Percentiles rank a stretch among this genome's conserved stretches.
These are phyloP conservation scores for Echinosophora koreensis DNA, from an alignment of 306 rosid species.

Conservation along the genomic window DNA sequence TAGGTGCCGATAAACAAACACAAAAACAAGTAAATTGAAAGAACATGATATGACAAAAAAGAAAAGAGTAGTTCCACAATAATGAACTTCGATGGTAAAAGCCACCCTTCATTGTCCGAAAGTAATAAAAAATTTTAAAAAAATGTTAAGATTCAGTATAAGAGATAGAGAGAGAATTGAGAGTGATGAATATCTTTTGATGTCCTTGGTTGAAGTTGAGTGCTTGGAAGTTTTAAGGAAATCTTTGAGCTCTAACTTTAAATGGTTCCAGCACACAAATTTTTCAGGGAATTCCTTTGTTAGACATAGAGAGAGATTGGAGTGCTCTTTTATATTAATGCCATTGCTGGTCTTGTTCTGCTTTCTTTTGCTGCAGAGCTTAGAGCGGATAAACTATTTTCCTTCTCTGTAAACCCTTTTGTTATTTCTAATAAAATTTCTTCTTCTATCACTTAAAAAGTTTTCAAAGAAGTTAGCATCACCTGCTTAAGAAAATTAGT, in stretches of 20 bases:
- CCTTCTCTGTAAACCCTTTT: slow-evolving; percentile 8
- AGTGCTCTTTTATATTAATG: slow-evolving; percentile 19
- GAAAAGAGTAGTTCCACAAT: neutral
- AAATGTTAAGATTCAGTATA: too few relatives aligned
- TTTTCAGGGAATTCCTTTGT: slow-evolving; percentile 8
- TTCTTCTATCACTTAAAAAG: neutral
- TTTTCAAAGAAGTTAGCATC: slow-evolving; percentile 39
- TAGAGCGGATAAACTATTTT: neutral
- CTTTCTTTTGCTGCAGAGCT: slow-evolving; percentile 5
- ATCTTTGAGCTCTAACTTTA: neutral
- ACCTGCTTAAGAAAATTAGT: slow-evolving; percentile 99
- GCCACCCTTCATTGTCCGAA: neutral
- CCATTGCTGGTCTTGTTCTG: neutral
- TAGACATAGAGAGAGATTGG: slow-evolving; percentile 5
- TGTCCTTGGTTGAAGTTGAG: neutral
- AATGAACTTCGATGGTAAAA: neutral
- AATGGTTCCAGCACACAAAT: neutral
- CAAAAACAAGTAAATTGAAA: neutral
- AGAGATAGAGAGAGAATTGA: too few relatives aligned
- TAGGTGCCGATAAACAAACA: neutral
- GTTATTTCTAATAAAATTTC: neutral
- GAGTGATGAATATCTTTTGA: too few relatives aligned
- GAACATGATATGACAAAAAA: neutral
- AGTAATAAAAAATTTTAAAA: neutral
- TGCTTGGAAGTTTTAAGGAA: neutral